These are phyloP conservation scores for Auxenochlorella pyrenoidosa DNA, from an alignment of 139 green algal species.

Conservation along the genomic window DNA sequence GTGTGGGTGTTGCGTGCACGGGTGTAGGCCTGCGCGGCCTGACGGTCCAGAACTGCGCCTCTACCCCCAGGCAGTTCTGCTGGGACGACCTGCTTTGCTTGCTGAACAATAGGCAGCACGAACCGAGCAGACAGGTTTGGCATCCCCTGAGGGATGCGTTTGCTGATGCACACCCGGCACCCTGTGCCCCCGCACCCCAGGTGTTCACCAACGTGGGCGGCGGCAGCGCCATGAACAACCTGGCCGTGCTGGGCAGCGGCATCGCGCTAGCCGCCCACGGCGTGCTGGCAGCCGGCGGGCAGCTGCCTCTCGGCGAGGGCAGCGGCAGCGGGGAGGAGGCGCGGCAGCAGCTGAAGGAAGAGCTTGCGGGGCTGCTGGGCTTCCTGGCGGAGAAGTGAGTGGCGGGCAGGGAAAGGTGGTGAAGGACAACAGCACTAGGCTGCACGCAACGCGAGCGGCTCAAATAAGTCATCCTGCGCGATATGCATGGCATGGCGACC, in stretches of 20 bases:
- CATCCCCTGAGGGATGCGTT: background rate
- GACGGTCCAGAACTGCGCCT: too few species aligned
- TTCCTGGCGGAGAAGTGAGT: constrained; percentile 14
- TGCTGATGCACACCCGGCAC: background rate
- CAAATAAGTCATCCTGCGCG: background rate
- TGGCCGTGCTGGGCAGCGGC: constrained; percentile 28
- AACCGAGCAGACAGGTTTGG: background rate
- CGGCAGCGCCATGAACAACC: constrained; percentile 1
- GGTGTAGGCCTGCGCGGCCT: too few species aligned
- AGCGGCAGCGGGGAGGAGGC: background rate
- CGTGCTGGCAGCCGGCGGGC: background rate
- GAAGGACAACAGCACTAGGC: too few species aligned
- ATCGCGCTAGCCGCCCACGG: constrained; percentile 1
- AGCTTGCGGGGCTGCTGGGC: background rate
- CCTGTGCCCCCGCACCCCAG: background rate
- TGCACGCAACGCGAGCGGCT: too few species aligned
- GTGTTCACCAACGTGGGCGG: constrained; percentile 24
- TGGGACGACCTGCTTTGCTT: too few species aligned
- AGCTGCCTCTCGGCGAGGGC: background rate
- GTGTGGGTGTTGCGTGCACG: too few species aligned
- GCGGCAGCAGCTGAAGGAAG: background rate
- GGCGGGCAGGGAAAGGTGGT: background rate
- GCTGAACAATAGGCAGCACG: too few species aligned
- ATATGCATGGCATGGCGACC: background rate
- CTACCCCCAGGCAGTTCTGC: too few species aligned